Base-by-base conservation (phyloP, 2,329 filamentous ascomycete genomes). In the Pseudogymnoascus sp. region DNA sequence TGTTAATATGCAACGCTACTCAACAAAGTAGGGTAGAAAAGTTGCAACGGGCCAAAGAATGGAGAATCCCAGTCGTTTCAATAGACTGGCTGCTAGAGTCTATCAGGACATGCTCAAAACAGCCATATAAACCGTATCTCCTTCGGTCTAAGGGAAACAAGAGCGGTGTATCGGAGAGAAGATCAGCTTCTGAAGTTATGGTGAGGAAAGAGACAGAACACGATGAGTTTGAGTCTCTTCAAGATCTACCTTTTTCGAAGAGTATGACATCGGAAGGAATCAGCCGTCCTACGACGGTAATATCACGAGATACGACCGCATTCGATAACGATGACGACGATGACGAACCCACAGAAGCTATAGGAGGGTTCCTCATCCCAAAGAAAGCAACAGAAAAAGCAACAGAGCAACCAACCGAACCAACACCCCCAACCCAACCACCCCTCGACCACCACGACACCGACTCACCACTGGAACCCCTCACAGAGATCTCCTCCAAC, bases 11-110 rank as follows among this genome's bases (percentile, higher is more conserved):
- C 71, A 84, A 85, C 63, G 80, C 79, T 73, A 75, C 42, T 80
- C 75, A 44, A 70, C 74, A 25, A 73, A 50, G 91, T 75, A 77
- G 83, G 73, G 82, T 79, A 63, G 88, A 94, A 67, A 99, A 99
- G 75, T 78, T 94, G 16, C 84, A 88, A 50, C 87, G 91, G 71
- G 92, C 92, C 0, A 73, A 85, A 7, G 82, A 87, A 69, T 90
- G 90, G 80, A 82, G 82, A 4, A 88, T 97, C 10, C 90, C 92
- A 1, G 85, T 93, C n/a, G 89, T 97, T 10, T 83, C 83, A 6
- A 84, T 85, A 16, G 84, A 88, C 21, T 99, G 94, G 94, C 79
- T 99, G 2, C 94, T 90, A 87, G 82, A 87, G 61, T 94, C 89
- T 67, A 85, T 97, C 60, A 79, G 80, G 70, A 83, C 77, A 0